Evolutionary conservation across 2,329 filamentous ascomycete species (phyloP).

Genomic region (Dichotomopilus funicola): DNA sequence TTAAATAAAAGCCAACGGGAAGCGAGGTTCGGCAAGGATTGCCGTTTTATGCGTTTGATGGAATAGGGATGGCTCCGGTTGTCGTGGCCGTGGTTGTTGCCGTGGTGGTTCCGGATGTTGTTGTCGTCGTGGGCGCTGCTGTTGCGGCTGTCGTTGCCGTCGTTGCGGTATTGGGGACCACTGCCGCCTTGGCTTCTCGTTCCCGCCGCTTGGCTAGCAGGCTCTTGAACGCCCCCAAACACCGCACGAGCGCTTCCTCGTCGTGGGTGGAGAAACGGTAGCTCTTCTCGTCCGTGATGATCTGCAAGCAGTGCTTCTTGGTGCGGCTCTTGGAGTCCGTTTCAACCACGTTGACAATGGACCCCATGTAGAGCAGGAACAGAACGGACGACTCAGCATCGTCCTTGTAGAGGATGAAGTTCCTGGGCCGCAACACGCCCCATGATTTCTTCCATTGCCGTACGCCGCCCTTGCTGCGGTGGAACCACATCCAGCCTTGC

Average conservation of each 20-base stretch:
- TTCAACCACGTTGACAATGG: conserved; percentile 84
- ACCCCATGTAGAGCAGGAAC: conserved; percentile 70
- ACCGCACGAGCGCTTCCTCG: conserved; percentile 77
- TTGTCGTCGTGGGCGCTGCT: neutral
- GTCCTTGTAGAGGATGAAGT: conserved; percentile 87
- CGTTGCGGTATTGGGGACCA: conserved; percentile 20
- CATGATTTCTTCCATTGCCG: conserved; percentile 93
- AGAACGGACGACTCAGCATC: conserved; percentile 83
- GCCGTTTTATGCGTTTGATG: too few species aligned
- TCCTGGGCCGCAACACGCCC: conserved; percentile 81
- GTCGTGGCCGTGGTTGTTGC: neutral
- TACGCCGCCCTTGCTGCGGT: conserved; percentile 76
- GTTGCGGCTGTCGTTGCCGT: neutral
- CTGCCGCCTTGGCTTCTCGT: conserved; percentile 44
- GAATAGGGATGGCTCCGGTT: too few species aligned
- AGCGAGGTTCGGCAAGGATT: too few species aligned
- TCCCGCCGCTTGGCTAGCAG: conserved; percentile 65
- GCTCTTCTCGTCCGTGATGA: conserved; percentile 88
- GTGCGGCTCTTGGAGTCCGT: conserved; percentile 80
- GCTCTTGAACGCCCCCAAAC: conserved; percentile 88
- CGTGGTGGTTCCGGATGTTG: conserved; percentile 7
- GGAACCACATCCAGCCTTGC: conserved; percentile 81
- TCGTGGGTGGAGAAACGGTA: conserved; percentile 70
- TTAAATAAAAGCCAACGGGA: too few species aligned
- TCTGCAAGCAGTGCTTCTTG: conserved; percentile 81